Evolutionary conservation across 441 rosid species (phyloP).

Genomic region (Gossypium lobatum): DNA sequence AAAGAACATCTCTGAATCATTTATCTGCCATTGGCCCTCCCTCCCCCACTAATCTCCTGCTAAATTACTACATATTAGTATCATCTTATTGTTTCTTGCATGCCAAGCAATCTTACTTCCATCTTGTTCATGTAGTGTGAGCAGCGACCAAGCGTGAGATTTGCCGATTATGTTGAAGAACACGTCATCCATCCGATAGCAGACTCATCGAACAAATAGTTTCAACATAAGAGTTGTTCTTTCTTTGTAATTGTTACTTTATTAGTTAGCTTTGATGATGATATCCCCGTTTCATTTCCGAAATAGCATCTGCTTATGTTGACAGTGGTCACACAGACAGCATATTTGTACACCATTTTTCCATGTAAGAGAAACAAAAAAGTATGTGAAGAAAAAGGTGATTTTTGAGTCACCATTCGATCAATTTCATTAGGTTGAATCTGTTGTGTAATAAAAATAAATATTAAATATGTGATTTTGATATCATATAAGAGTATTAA

Average conservation of each 20-base stretch:
- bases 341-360: background rate
- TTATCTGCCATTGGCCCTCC: background rate
- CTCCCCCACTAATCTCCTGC: background rate
- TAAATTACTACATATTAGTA: background rate
- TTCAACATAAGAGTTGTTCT: background rate
- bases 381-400: too few relatives aligned
- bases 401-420: too few relatives aligned
- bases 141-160: slow-evolving; percentile 53
- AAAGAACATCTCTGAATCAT: background rate
- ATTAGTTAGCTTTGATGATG: background rate
- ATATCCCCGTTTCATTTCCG: background rate
- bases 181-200: slow-evolving; percentile 14
- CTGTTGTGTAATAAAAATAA: too few relatives aligned
- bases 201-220: slow-evolving; percentile 17
- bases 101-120: background rate
- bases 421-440: too few relatives aligned
- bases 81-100: background rate
- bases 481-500: too few relatives aligned
- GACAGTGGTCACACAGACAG: too few relatives aligned
- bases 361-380: background rate
- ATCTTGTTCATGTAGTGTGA: slow-evolving; percentile 33
- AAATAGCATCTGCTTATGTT: background rate
- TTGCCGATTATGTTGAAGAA: slow-evolving; percentile 36
- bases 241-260: background rate
- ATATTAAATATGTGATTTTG: too few relatives aligned